Conservation (phyloP, 257 asterid genomes). For the Gentiana dahurica region DNA sequence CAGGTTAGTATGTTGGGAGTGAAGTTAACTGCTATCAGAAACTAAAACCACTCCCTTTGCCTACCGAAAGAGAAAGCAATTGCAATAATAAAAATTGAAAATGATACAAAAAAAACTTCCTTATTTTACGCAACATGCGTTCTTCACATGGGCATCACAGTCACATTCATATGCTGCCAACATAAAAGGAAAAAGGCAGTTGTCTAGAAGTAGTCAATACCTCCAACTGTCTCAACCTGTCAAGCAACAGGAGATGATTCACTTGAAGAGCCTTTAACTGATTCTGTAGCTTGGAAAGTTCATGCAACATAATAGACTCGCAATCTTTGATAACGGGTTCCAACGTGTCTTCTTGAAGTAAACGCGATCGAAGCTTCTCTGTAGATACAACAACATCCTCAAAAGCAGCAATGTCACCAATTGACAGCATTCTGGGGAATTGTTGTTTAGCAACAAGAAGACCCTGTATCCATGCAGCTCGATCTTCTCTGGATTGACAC, state of each 20-base stretch:
- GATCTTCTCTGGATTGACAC: slow-evolving; percentile 79
- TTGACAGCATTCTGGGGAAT: slow-evolving; percentile 80
- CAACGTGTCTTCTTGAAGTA: slow-evolving; percentile 63
- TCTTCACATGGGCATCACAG: too few relatives aligned
- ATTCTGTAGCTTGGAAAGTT: slow-evolving; percentile 72
- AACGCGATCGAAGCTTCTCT: slow-evolving; percentile 58
- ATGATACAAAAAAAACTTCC: too few relatives aligned
- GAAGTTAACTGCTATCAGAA: too few relatives aligned
- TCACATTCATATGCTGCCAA: too few relatives aligned
- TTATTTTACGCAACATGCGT: too few relatives aligned
- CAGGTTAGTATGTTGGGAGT: neutral
- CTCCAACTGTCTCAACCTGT: slow-evolving; percentile 88
- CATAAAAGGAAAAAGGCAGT: too few relatives aligned
- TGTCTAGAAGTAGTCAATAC: slow-evolving; percentile 16
- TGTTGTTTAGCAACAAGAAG: slow-evolving; percentile 84
- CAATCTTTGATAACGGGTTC: slow-evolving; percentile 75
- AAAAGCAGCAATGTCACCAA: slow-evolving; percentile 68
- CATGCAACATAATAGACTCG: slow-evolving; percentile 69
- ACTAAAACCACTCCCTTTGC: too few relatives aligned
- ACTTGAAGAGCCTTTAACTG: slow-evolving; percentile 72
- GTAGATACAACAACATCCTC: slow-evolving; percentile 82
- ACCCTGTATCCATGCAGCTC: slow-evolving; percentile 91
- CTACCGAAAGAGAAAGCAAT: too few relatives aligned
- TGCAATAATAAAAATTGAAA: too few relatives aligned
- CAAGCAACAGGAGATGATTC: slow-evolving; percentile 81